Evolutionary conservation across 192 early-diverging fungal species (phyloP), one percentile per base, ranked within the genome.

Genomic region (Helicostylum pulchrum): DNA sequence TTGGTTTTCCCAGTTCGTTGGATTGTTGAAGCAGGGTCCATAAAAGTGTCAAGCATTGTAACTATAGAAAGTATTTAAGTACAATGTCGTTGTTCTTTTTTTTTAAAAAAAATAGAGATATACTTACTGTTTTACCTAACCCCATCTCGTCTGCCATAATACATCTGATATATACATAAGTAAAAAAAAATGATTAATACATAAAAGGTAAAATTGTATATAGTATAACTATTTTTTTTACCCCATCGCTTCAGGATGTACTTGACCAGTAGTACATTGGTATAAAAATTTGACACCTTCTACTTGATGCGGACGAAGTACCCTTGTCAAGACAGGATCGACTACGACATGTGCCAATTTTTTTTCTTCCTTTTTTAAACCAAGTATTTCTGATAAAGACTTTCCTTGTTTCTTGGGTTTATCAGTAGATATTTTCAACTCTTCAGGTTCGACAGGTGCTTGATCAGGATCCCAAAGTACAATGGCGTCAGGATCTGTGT

Each of bases 141-240:
- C 91, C 91, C 91, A 98, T 97, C 67, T 99, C 98, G 76, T 99
- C 98, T 1, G 98, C 98, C 95, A 99, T 98, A 55, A 99, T 99
- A 63, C 94, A 96, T 7, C 82, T 77, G 48, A 42, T 19, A 9
- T 20, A 56, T 30, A 55, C 1, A 46, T 64, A 57, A 39, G 9
- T 6, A 3, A 39, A 39, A 7, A 36, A 39, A 39, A 10, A 39
- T 39, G 36, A 39, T 39, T 39, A 39, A 39, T 39, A 39, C 9
- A 39, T 3, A 39, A 10, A 6, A 39, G 36, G 4, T 39, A 39
- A 17, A 31, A 36, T 10, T 8, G 19, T 42, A 2, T 5, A 8
- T 15, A 50, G 3, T 51, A 43, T 59, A 23, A 4, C 7, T 23
- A 32, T 12, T 2, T 43, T 21, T 42, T 59, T 49, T 64, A 77